Percentiles rank a stretch among this genome's conserved stretches.
Conservation (phyloP, 768 basidiomycete genomes). For the Amanita inopinata region DNA sequence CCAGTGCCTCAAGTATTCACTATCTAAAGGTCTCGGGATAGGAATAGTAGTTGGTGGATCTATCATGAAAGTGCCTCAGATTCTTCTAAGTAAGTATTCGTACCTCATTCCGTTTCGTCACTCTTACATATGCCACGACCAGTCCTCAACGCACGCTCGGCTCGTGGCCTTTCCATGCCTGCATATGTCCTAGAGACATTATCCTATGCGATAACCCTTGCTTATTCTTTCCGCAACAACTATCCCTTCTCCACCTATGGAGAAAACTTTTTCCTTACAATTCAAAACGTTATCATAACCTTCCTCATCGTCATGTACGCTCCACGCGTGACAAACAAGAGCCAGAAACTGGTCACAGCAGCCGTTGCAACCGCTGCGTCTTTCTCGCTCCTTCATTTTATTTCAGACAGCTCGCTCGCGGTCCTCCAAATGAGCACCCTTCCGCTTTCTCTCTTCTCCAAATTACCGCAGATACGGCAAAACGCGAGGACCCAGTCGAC, state of each 20-base stretch:
- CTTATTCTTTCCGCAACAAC: slow-evolving; percentile 73
- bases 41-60: slow-evolving; percentile 89
- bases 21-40: slow-evolving; percentile 88
- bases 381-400: slow-evolving; percentile 30
- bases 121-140: slow-evolving; percentile 9
- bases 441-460: slow-evolving; percentile 86
- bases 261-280: slow-evolving; percentile 88
- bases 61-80: slow-evolving; percentile 92
- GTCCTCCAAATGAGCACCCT: slow-evolving; percentile 79
- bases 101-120: neutral
- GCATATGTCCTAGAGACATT: slow-evolving; percentile 89
- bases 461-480: slow-evolving; percentile 86
- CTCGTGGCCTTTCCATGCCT: slow-evolving; percentile 77
- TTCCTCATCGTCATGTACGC: slow-evolving; percentile 72
- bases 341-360: slow-evolving; percentile 19
- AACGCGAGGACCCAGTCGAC: slow-evolving; percentile 72
- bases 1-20: slow-evolving; percentile 80
- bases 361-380: slow-evolving; percentile 19
- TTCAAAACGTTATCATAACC: slow-evolving; percentile 85
- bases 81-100: slow-evolving; percentile 51
- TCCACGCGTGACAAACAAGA: slow-evolving; percentile 21
- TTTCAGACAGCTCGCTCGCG: slow-evolving; percentile 45
- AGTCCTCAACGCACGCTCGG: slow-evolving; percentile 70
- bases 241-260: slow-evolving; percentile 98
- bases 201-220: slow-evolving; percentile 81